Evolutionary conservation across 1,139 yeast genomes (phyloP).

Genomic region (Yamadazyma aaseri): DNA sequence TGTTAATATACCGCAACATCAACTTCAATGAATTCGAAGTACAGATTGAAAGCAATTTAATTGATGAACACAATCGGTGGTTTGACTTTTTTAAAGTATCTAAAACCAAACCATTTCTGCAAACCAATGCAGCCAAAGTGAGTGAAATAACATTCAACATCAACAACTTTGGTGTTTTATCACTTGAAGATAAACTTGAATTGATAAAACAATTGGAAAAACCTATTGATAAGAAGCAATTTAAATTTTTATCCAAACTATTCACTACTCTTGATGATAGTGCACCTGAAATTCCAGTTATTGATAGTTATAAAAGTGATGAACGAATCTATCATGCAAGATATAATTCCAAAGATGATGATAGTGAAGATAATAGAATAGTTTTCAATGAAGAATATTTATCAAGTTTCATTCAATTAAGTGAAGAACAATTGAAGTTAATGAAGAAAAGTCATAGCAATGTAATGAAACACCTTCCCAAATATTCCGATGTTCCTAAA

Average conservation of each 20-base stretch:
- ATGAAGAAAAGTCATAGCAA: slow-evolving; percentile 52
- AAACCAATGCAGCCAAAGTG: slow-evolving; percentile 16
- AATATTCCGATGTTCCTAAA: slow-evolving; percentile 32
- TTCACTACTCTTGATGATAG: slow-evolving; percentile 38
- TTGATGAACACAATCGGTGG: slow-evolving; percentile 5
- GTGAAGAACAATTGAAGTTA: slow-evolving; percentile 32
- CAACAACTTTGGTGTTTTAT: slow-evolving; percentile 14
- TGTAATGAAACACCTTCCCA: slow-evolving; percentile 52
- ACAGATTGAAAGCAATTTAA: slow-evolving; percentile 9
- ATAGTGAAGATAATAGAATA: slow-evolving; percentile 20
- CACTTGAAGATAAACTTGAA: slow-evolving; percentile 7
- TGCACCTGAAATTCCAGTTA: slow-evolving; percentile 31
- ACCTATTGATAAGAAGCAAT: slow-evolving; percentile 7
- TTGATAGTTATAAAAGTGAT: slow-evolving; percentile 34
- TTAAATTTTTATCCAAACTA: slow-evolving; percentile 30
- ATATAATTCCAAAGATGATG: slow-evolving; percentile 36
- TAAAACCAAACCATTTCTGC: slow-evolving; percentile 16
- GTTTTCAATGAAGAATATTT: slow-evolving; percentile 48
- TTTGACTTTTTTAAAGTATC: slow-evolving; percentile 1
- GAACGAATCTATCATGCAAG: slow-evolving; percentile 51
- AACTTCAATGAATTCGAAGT: slow-evolving; percentile 12
- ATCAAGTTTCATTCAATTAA: slow-evolving; percentile 52
- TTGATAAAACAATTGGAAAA: slow-evolving; percentile 9
- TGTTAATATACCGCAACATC: slow-evolving; percentile 3
- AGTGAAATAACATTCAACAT: slow-evolving; percentile 13